These are phyloP conservation scores for Flaveria sonorensis DNA, from an alignment of 129 eudicot genomes.

Conservation along the genomic window DNA sequence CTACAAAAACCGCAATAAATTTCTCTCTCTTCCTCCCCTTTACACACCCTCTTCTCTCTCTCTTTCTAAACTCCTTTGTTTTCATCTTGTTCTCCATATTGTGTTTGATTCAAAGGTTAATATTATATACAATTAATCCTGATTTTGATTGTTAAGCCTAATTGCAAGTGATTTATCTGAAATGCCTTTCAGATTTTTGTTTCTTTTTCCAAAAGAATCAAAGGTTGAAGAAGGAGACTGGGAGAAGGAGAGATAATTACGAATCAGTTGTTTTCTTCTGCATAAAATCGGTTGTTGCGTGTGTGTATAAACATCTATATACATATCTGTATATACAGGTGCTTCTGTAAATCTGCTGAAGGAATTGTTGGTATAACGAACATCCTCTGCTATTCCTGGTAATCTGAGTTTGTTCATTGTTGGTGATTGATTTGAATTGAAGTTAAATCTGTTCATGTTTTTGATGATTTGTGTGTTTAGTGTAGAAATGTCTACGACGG, in stretches of 20 bases:
- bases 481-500: constrained; percentile 52
- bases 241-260: constrained; percentile 62
- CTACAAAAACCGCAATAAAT: constrained; percentile 27
- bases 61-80: constrained; percentile 20
- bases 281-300: neutral
- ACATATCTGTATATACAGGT: neutral
- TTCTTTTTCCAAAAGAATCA: constrained; percentile 50
- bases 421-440: neutral
- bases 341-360: neutral
- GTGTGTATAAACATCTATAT: neutral
- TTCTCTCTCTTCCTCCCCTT: constrained; percentile 23
- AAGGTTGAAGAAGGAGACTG: constrained; percentile 65
- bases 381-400: constrained; percentile 34
- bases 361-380: constrained; percentile 8
- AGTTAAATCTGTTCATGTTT: constrained; percentile 5
- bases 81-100: neutral
- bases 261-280: neutral
- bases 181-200: constrained; percentile 54
- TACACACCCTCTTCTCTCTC: constrained; percentile 10
- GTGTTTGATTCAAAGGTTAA: neutral
- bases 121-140: neutral
- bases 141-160: neutral
- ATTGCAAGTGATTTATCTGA: constrained; percentile 20
- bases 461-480: neutral
- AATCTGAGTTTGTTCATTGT: constrained; percentile 13